Evolutionary conservation across 2,329 filamentous ascomycete genomes (phyloP), one percentile per base, ranked within the genome.

Genomic region (Mycogone perniciosa): DNA sequence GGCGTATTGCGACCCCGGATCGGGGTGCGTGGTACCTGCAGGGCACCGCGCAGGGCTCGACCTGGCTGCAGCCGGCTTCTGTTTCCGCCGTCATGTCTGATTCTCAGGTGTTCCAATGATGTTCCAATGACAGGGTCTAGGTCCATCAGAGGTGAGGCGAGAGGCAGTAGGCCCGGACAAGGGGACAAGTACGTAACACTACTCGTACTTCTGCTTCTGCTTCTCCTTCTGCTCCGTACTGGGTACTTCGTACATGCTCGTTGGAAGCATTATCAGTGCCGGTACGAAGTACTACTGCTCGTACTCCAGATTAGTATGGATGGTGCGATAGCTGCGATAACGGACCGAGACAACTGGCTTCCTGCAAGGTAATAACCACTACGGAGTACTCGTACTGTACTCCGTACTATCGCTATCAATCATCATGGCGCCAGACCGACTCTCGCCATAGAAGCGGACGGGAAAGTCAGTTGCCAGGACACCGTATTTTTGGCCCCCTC

Each of bases 11-110:
- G 35, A 6, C 33, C 39, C 44, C 44, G 43, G 41, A 31, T 33
- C 49, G 20, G 6, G 46, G 46, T 44, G 31, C 49, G 11, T 10
- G 44, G 49, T 51, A 51, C 49, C 49, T 51, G 49, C 49, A 51
- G 49, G 31, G 46, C 49, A 51, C 44, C 10, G 30, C 44, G 27
- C 13, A 7, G 43, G 38, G 35, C 6, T 20, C 35, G n/a, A 20
- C 35, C 35, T 38, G n/a, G n/a, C 35, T 20, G 11, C 35, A 38
- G 35, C 35, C 35, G 35, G 35, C 35, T n/a, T 20, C 35, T 38
- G 11, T 38, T 38, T 20, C 35, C 35, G 35, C 35, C 11, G 35
- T 20, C 11, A 11, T 38, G 35, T 38, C 35, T 38, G 35, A 20
- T 20, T 20, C 20, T 20, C 20, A 20, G 20, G 20, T 20, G 20